Percentiles rank a stretch among this genome's conserved stretches.
Evolutionary conservation across 805 yeast species (phyloP).

Genomic region (Metschnikowia amazonensis): DNA sequence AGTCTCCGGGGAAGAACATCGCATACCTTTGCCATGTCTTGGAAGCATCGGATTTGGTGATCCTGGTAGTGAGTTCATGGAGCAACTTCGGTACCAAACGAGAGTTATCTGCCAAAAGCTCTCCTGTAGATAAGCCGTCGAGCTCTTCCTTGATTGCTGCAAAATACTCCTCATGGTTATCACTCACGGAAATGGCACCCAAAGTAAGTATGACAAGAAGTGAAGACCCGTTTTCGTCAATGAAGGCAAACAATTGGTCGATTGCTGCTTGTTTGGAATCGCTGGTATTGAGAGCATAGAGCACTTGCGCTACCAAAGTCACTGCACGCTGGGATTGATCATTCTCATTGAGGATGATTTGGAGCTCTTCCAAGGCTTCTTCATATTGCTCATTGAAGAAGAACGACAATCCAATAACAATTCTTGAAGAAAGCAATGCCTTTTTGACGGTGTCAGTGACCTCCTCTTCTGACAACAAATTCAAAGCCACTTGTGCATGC

Average conservation of each 20-base stretch:
- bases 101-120: conserved; percentile 47
- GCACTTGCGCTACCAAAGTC: conserved; percentile 69
- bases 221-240: conserved; percentile 63
- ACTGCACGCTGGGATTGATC: conserved; percentile 64
- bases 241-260: conserved; percentile 70
- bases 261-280: conserved; percentile 79
- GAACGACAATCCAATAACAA: conserved; percentile 67
- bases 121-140: conserved; percentile 43
- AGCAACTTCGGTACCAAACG: conserved; percentile 58
- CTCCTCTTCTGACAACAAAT: conserved; percentile 41
- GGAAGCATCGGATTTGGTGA: conserved; percentile 23
- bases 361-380: conserved; percentile 64
- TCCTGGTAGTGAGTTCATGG: conserved; percentile 44
- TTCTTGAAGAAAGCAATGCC: conserved; percentile 51
- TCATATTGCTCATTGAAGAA: conserved; percentile 64
- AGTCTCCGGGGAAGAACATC: conserved; percentile 68
- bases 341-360: conserved; percentile 49
- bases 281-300: conserved; percentile 71
- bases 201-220: conserved; percentile 64
- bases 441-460: conserved; percentile 24
- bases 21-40: conserved; percentile 66
- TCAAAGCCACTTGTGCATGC: conserved; percentile 52
- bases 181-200: conserved; percentile 74
- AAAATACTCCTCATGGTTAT: conserved; percentile 54
- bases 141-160: conserved; percentile 69